These are phyloP conservation scores for Leccinum longicurvipes DNA, from an alignment of 768 basidiomycete genomes.

Conservation along the genomic window DNA sequence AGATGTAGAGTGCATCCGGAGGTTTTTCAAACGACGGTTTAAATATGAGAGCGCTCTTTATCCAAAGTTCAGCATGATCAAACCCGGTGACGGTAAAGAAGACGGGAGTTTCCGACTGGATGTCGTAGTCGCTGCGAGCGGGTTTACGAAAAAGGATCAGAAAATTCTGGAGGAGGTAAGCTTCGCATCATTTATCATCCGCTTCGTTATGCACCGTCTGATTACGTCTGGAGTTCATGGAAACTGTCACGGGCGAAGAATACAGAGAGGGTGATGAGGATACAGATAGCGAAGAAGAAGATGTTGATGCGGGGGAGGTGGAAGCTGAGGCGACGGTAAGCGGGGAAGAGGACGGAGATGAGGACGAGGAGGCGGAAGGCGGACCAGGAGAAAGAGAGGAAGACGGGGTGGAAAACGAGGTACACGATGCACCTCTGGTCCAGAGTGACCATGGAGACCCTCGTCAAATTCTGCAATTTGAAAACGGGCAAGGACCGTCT, in stretches of 20 bases:
- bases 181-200: slow-evolving; percentile 21
- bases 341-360: slow-evolving; percentile 32
- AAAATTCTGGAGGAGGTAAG: slow-evolving; percentile 79
- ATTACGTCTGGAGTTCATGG: slow-evolving; percentile 58
- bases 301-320: slow-evolving; percentile 37
- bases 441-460: slow-evolving; percentile 12
- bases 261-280: slow-evolving; percentile 27
- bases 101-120: slow-evolving; percentile 72
- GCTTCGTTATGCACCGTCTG: slow-evolving; percentile 16
- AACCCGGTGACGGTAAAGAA: slow-evolving; percentile 33
- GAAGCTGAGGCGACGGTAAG: slow-evolving; percentile 30
- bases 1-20: slow-evolving; percentile 94
- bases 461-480: slow-evolving; percentile 8
- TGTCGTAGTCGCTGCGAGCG: slow-evolving; percentile 91
- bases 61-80: slow-evolving; percentile 67
- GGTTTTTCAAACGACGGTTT: slow-evolving; percentile 89
- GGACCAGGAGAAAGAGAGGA: slow-evolving; percentile 37
- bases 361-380: slow-evolving; percentile 36
- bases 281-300: slow-evolving; percentile 35
- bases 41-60: slow-evolving; percentile 88
- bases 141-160: slow-evolving; percentile 84
- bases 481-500: slow-evolving; percentile 5
- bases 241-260: slow-evolving; percentile 43
- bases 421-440: slow-evolving; percentile 9
- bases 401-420: slow-evolving; percentile 29